phyloP scores from a whole-genome alignment of 2,329 filamentous ascomycete species.

The Aspergillus ochraceus region DNA sequence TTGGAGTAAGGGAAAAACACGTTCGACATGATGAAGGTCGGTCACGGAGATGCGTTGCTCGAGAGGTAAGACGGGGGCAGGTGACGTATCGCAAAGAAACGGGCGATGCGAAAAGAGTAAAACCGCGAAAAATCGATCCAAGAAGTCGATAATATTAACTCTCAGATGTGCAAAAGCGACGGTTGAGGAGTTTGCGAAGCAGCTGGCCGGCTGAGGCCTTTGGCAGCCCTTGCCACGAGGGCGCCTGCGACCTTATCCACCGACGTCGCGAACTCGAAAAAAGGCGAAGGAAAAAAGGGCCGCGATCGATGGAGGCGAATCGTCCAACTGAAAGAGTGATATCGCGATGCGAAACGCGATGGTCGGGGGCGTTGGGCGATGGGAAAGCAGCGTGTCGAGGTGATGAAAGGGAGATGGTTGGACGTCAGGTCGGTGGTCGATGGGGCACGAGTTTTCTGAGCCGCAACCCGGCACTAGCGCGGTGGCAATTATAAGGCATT shows the following conservation, averaged over 20 bases:
- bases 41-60: constrained; percentile 19
- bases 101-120: constrained; percentile 3
- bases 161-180: constrained; percentile 22
- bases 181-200: constrained; percentile 35
- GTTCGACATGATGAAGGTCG: constrained; percentile 75
- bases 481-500: constrained; percentile 19
- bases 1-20: constrained; percentile 87
- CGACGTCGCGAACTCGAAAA: constrained; percentile 36
- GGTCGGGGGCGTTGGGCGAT: constrained; percentile 35
- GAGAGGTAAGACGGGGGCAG: constrained; percentile 12
- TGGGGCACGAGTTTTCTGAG: constrained; percentile 44
- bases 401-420: constrained; percentile 44
- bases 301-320: constrained; percentile 28
- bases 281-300: constrained; percentile 26
- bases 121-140: constrained; percentile 10
- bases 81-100: constrained; percentile 7
- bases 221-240: constrained; percentile 51
- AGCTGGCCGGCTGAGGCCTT: constrained; percentile 45
- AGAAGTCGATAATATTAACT: constrained; percentile 5
- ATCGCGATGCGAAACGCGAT: constrained; percentile 46
- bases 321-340: constrained; percentile 29
- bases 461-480: constrained; percentile 26
- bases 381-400: constrained; percentile 30
- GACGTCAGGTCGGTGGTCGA: constrained; percentile 41
- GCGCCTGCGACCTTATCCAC: constrained; percentile 44